Percentiles rank a stretch among this genome's conserved stretches.
Evolutionary conservation across 306 rosid genomes (phyloP).

Genomic region (Oemleria cerasiformis): DNA sequence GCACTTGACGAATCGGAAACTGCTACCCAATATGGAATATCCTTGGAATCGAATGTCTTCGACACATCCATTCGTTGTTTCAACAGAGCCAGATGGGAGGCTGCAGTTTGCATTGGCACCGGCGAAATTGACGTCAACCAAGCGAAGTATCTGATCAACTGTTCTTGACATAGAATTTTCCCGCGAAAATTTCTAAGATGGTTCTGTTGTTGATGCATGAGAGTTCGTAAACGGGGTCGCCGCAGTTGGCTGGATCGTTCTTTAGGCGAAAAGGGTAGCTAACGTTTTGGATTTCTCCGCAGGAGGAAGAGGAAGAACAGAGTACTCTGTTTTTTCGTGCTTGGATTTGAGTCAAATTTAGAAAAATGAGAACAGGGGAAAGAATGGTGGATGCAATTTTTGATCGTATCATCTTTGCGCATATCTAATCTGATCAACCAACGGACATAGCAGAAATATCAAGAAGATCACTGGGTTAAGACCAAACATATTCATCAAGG

Average conservation of each 20-base stretch:
- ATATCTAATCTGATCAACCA: too few relatives aligned
- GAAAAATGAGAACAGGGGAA: too few relatives aligned
- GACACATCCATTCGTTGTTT: not conserved
- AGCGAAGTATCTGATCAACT: constrained; percentile 1
- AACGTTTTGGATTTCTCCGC: too few relatives aligned
- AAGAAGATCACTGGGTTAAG: too few relatives aligned
- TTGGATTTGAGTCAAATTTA: too few relatives aligned
- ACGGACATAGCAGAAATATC: too few relatives aligned
- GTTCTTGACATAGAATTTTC: constrained; percentile 12
- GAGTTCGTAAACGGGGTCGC: constrained; percentile 19
- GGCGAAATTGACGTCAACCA: constrained; percentile 26
- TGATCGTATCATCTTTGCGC: too few relatives aligned
- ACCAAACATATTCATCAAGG: too few relatives aligned
- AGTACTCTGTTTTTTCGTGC: too few relatives aligned
- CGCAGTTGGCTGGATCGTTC: constrained; percentile 20
- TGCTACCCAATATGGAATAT: not conserved
- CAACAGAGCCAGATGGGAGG: constrained; percentile 2
- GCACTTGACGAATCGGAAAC: constrained; percentile 21
- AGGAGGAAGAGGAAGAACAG: too few relatives aligned
- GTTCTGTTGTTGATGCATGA: constrained; percentile 12
- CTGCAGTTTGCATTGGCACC: constrained; percentile 25
- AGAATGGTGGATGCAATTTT: too few relatives aligned
- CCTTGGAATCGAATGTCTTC: not conserved
- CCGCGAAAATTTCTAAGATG: constrained; percentile 17
- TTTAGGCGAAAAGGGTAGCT: constrained; percentile 22